Percentiles rank a stretch among this genome's conserved stretches.
phyloP scores from a whole-genome alignment of 148 eudicot species.

The Chenopodium suecicum region DNA sequence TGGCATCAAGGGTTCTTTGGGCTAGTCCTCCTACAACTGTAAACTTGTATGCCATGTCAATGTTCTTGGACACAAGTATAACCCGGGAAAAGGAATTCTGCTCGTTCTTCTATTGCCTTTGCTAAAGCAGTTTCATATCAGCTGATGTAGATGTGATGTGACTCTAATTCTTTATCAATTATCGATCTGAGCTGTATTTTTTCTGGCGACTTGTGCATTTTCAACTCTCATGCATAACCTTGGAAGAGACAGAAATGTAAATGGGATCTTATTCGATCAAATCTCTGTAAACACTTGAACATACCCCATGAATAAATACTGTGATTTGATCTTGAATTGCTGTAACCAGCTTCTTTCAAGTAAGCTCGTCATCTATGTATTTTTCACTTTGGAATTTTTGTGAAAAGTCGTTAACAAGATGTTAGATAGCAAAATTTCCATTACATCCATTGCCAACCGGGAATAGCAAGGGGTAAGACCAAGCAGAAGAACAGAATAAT shows the following conservation, averaged over 20 bases:
- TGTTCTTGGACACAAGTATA: background rate
- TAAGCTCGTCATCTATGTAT: no score
- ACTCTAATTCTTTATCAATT: background rate
- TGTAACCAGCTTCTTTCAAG: background rate
- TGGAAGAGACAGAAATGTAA: background rate
- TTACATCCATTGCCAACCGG: no score
- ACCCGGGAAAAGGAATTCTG: background rate
- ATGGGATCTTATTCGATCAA: background rate
- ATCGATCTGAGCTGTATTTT: background rate
- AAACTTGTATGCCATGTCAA: background rate
- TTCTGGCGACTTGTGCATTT: background rate
- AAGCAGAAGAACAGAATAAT: no score
- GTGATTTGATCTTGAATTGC: background rate
- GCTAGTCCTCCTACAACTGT: slow-evolving; percentile 15
- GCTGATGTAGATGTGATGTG: background rate
- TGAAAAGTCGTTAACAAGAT: no score
- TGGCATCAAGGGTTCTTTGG: slow-evolving; percentile 51
- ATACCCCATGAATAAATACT: background rate
- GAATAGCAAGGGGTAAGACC: no score
- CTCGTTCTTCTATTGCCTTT: background rate
- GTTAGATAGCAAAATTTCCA: no score
- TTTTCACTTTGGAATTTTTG: no score
- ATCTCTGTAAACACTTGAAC: background rate
- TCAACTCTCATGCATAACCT: background rate
- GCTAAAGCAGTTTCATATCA: background rate